These are phyloP conservation scores for Podospora fimiseda DNA, from an alignment of 495 filamentous ascomycete genomes.

Conservation along the genomic window DNA sequence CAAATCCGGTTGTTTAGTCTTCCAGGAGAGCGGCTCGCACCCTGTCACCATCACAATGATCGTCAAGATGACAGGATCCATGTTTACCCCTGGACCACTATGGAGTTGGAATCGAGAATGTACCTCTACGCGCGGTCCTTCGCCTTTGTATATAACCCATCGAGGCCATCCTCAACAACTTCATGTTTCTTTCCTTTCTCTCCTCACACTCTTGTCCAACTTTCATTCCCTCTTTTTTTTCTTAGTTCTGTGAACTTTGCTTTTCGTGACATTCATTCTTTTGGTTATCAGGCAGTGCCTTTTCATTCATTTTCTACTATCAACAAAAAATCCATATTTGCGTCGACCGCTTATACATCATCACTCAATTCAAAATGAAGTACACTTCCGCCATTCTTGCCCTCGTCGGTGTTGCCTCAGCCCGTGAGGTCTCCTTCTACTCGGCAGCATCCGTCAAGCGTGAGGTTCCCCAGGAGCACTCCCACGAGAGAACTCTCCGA, in stretches of 20 bases:
- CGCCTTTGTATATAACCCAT: conserved; percentile 17
- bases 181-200: conserved; percentile 11
- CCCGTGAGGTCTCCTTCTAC: conserved; percentile 26
- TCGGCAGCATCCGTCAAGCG: conserved; percentile 36
- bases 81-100: no score
- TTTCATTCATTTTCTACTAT: conserved; percentile 17
- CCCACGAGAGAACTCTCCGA: conserved; percentile 51
- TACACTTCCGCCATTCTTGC: conserved; percentile 31
- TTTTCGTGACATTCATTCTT: conserved; percentile 31
- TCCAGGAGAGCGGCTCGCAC: conserved; percentile 18
- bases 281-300: conserved; percentile 35
- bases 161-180: neutral
- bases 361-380: conserved; percentile 42
- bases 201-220: conserved; percentile 29
- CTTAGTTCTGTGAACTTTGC: conserved; percentile 44
- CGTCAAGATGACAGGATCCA: no score
- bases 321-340: no score
- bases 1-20: conserved; percentile 16
- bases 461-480: conserved; percentile 59
- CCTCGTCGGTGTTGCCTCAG: conserved; percentile 28
- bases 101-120: no score
- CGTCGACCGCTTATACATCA: conserved; percentile 12
- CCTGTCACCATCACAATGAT: no score
- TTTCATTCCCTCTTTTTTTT: conserved; percentile 33
- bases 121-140: conserved; percentile 17